These are phyloP conservation scores for Musa acuminata DNA, from an alignment of 176 grass and related monocot genomes.

Conservation along the genomic window DNA sequence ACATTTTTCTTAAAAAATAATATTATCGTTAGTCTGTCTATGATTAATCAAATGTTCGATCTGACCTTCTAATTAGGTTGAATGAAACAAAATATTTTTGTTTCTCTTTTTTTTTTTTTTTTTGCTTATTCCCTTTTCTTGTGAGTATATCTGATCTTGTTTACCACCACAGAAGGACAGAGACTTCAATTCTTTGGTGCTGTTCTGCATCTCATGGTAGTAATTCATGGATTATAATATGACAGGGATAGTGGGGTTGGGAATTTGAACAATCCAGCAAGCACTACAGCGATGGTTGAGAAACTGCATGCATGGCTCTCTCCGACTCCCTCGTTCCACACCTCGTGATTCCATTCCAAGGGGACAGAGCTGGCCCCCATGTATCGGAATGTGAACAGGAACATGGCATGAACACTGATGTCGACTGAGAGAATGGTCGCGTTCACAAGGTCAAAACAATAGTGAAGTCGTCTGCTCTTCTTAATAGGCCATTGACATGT, in stretches of 20 bases:
- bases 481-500: not conserved
- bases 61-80: too few species aligned
- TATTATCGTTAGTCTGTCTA: too few species aligned
- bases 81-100: too few species aligned
- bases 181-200: not conserved
- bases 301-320: not conserved
- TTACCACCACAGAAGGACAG: not conserved
- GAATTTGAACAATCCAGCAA: not conserved
- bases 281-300: not conserved
- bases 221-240: not conserved
- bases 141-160: too few species aligned
- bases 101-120: too few species aligned
- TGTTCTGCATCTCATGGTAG: not conserved
- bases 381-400: slow-evolving; percentile 3
- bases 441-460: slow-evolving; percentile 1
- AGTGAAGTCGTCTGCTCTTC: not conserved
- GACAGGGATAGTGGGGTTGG: not conserved
- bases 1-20: too few species aligned
- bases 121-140: too few species aligned
- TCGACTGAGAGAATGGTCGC: not conserved
- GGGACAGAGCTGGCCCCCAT: not conserved
- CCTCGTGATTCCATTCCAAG: not conserved
- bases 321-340: not conserved
- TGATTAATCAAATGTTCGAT: too few species aligned
- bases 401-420: not conserved